Evolutionary conservation across 192 early-diverging fungal genomes (phyloP), one percentile per base, ranked within the genome.

Genomic region (Rhizophagus prolifer): DNA sequence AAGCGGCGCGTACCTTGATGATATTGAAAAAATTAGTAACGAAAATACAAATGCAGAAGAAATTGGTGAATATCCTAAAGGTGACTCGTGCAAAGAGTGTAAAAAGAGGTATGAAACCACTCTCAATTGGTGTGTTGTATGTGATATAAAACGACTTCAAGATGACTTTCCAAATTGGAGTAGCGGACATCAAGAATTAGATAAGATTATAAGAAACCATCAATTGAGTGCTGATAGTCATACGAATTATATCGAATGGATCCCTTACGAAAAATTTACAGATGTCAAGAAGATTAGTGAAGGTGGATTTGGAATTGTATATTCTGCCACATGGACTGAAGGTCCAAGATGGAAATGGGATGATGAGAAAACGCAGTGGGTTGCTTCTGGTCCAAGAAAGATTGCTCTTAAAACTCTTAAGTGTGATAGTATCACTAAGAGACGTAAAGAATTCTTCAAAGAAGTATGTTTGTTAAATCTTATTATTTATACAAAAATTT

Each of bases 371-470:
- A 9, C 25, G 47, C 44, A 36, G 44, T n/a, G 26, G 21, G 12
- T 36, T 41, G 36, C 30, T 9, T 68, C 14, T 68, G 66, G 66
- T 30, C 34, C 66, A 12, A 68, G 28, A 9, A 28, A 28, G 9
- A 36, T 68, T 68, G 66, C 66, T 10, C 21, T 68, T 10, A 68
- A 68, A 68, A 68, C 36, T 41, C 34, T 68, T 30, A 68, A 68
- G 13, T 3, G 36, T 68, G 14, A 38, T 38, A 38, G 6, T 38
- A 38, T 38, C 0, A 38, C 36, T 8, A 38, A 38, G 7, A 38
- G 36, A 38, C 36, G 7, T 38, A 6, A 38, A 38, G 36, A 38
- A 38, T 38, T 38, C 36, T 38, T 38, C 7, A 36, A 36, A 34
- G 30, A 34, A 31, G 10, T 9, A 19, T 34, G 26, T 34, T 34